A percentile compares a stretch with the other conserved stretches of the same genome.
phyloP scores from a whole-genome alignment of 768 basidiomycete species.

The Coprinopsis marcescibilis region DNA sequence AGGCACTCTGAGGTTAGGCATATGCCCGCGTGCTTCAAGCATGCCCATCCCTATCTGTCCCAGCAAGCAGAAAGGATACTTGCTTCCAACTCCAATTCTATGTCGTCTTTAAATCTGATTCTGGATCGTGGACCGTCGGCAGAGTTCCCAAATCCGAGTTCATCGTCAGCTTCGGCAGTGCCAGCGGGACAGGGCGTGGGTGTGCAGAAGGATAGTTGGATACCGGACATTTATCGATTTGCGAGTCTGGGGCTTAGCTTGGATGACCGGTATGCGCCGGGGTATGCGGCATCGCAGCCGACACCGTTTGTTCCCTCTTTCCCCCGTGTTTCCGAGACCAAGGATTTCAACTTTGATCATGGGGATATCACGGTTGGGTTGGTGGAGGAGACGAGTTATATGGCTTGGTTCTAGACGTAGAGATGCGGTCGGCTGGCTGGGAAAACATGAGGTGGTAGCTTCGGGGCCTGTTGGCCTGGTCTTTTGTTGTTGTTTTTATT shows the following conservation, averaged over 20 bases:
- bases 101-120: background rate
- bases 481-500: too few relatives aligned
- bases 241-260: constrained; percentile 34
- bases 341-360: constrained; percentile 56
- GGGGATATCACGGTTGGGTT: constrained; percentile 51
- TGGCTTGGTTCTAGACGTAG: constrained; percentile 66
- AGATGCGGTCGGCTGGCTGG: too few relatives aligned
- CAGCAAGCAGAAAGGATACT: background rate
- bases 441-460: too few relatives aligned
- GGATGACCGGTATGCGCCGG: constrained; percentile 36
- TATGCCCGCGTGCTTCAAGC: background rate
- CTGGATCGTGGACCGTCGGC: background rate
- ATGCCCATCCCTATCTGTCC: background rate
- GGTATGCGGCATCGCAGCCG: constrained; percentile 27
- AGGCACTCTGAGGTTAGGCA: background rate
- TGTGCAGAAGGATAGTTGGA: too few relatives aligned
- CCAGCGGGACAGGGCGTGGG: too few relatives aligned
- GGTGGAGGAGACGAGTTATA: constrained; percentile 58
- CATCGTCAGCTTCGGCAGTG: constrained; percentile 3
- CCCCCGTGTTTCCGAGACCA: constrained; percentile 47
- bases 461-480: too few relatives aligned
- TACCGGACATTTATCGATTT: constrained; percentile 45
- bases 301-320: constrained; percentile 42
- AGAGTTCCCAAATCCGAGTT: background rate
- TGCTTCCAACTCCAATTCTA: constrained; percentile 1